Conservation (phyloP, 2,329 filamentous ascomycete genomes). For the Tolypocladium paradoxum region DNA sequence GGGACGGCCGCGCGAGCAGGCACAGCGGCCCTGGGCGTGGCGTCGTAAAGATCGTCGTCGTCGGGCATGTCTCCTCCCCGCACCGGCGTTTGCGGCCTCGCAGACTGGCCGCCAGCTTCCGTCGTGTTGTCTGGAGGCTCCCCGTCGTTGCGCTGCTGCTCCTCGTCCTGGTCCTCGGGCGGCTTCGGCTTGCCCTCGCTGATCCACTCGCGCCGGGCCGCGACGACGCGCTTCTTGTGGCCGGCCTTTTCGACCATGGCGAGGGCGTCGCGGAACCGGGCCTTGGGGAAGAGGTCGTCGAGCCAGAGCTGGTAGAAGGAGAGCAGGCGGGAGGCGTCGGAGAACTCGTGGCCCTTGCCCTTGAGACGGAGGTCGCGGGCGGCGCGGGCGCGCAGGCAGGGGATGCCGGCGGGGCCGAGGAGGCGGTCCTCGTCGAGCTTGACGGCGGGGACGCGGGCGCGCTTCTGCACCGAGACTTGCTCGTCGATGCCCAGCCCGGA, state of each 20-base stretch:
- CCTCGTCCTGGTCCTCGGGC: slow-evolving; percentile 21
- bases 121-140: slow-evolving; percentile 3
- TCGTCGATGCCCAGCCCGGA: slow-evolving; percentile 69
- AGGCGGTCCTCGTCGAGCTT: slow-evolving; percentile 80
- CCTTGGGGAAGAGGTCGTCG: slow-evolving; percentile 89
- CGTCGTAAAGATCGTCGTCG: slow-evolving; percentile 44
- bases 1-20: slow-evolving; percentile 11
- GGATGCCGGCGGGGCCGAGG: slow-evolving; percentile 75
- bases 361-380: slow-evolving; percentile 66
- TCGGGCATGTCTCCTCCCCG: slow-evolving; percentile 16
- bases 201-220: slow-evolving; percentile 73
- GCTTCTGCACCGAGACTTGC: slow-evolving; percentile 73
- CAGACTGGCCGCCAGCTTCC: background rate
- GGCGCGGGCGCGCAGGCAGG: slow-evolving; percentile 60
- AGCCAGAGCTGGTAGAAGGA: slow-evolving; percentile 95
- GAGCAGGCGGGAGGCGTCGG: slow-evolving; percentile 70
- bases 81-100: slow-evolving; percentile 15
- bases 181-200: slow-evolving; percentile 55
- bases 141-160: slow-evolving; percentile 5
- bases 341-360: slow-evolving; percentile 93
- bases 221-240: slow-evolving; percentile 68
- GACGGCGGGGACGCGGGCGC: slow-evolving; percentile 57
- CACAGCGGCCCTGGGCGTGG: slow-evolving; percentile 30
- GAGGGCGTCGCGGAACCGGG: slow-evolving; percentile 83
- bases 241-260: slow-evolving; percentile 88